These are phyloP conservation scores for Trebouxia sp. DNA, from an alignment of 139 green algal species.

Conservation along the genomic window DNA sequence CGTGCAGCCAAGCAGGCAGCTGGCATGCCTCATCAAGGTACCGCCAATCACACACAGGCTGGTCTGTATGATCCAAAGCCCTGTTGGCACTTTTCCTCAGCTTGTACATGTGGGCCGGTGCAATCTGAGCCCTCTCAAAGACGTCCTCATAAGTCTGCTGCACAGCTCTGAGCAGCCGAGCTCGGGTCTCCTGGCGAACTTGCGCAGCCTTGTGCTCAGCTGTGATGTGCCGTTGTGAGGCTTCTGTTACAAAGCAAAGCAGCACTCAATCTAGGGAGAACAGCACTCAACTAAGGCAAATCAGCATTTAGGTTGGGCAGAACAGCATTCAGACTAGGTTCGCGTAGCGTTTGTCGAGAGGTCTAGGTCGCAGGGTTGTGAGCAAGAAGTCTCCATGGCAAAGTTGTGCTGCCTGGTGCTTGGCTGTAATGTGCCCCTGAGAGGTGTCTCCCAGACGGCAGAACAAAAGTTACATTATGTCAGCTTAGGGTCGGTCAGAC, in stretches of 20 bases:
- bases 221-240: neutral
- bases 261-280: too few relatives aligned
- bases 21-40: neutral
- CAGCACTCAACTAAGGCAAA: too few relatives aligned
- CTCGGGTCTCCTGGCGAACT: conserved; percentile 23
- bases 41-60: conserved; percentile 35
- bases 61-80: conserved; percentile 25
- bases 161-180: conserved; percentile 29
- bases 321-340: too few relatives aligned
- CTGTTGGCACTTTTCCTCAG: neutral
- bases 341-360: too few relatives aligned
- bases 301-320: too few relatives aligned
- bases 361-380: too few relatives aligned
- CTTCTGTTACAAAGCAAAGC: conserved; percentile 6
- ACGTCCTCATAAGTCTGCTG: conserved; percentile 35
- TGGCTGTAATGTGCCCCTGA: too few relatives aligned
- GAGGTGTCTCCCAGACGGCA: too few relatives aligned
- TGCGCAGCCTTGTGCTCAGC: conserved; percentile 1
- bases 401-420: too few relatives aligned
- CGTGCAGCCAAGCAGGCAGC: neutral
- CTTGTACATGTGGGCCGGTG: neutral
- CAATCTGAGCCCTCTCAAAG: conserved; percentile 12
- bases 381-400: too few relatives aligned
- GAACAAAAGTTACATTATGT: too few relatives aligned
- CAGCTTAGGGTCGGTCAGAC: too few relatives aligned